These are phyloP conservation scores for Babesia bovis DNA, from an alignment of 169 alveolate genomes.

Conservation along the genomic window DNA sequence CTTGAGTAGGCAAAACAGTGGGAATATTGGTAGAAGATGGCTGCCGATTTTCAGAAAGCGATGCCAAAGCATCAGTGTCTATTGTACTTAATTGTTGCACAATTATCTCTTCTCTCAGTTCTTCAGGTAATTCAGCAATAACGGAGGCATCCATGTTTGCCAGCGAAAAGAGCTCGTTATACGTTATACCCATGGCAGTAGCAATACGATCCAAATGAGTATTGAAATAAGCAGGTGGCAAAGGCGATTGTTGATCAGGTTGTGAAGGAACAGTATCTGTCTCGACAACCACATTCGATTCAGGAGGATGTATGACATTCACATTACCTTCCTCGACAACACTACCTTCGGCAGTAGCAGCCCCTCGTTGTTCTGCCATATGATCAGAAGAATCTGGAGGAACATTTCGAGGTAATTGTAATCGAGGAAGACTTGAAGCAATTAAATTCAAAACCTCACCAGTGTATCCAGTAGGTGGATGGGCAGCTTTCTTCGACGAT, in stretches of 20 bases:
- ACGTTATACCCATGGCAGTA: slow-evolving; percentile 33
- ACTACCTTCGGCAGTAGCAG: background rate
- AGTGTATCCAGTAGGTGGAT: background rate
- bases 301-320: background rate
- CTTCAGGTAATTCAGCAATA: slow-evolving; percentile 60
- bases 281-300: background rate
- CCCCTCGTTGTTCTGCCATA: background rate
- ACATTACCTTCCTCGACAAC: background rate
- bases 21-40: background rate
- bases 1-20: background rate
- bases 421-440: slow-evolving; percentile 29
- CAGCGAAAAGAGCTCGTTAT: slow-evolving; percentile 36
- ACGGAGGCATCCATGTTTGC: slow-evolving; percentile 65
- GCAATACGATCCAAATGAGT: slow-evolving; percentile 44
- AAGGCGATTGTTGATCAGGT: background rate
- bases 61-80: slow-evolving; percentile 27
- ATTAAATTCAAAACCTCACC: slow-evolving; percentile 25
- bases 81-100: slow-evolving; percentile 51
- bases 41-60: slow-evolving; percentile 20
- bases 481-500: slow-evolving; percentile 13
- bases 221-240: slow-evolving; percentile 13
- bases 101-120: slow-evolving; percentile 61
- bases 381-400: background rate
- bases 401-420: background rate
- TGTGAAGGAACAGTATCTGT: background rate